Evolutionary conservation across 2,329 filamentous ascomycete genomes (phyloP).

Genomic region (Fusarium scirpi): DNA sequence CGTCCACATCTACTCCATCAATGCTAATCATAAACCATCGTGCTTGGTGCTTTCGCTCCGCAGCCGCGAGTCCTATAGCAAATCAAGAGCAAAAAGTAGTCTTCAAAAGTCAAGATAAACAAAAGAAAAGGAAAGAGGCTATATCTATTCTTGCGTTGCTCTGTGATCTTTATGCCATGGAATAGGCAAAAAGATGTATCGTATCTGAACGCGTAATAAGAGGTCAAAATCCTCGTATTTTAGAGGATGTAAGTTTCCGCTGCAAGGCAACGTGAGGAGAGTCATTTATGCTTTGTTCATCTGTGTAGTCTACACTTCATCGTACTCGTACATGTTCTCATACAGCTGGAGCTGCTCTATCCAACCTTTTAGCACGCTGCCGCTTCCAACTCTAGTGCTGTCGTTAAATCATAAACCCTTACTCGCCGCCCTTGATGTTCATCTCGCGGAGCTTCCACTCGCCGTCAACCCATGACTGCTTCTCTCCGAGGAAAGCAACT

Average conservation of each 20-base stretch:
- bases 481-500: conserved; percentile 83
- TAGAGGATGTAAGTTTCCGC: conserved; percentile 8
- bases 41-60: conserved; percentile 50
- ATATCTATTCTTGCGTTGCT: conserved; percentile 68
- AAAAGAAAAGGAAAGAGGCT: conserved; percentile 3
- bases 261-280: conserved; percentile 40
- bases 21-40: conserved; percentile 13
- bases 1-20: conserved; percentile 5
- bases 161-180: conserved; percentile 70
- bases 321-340: conserved; percentile 43
- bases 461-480: conserved; percentile 80
- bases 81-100: conserved; percentile 2
- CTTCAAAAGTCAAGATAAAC: not conserved
- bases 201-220: conserved; percentile 68
- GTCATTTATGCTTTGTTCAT: conserved; percentile 47
- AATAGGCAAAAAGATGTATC: conserved; percentile 69
- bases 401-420: conserved; percentile 29
- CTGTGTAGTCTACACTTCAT: conserved; percentile 46
- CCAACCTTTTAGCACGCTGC: conserved; percentile 15
- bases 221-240: not conserved
- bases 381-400: conserved; percentile 23
- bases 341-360: conserved; percentile 31
- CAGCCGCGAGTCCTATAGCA: conserved; percentile 37
- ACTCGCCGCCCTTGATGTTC: conserved; percentile 66
- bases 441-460: conserved; percentile 83